Conservation (phyloP, 1,284 basidiomycete genomes). For the Ceratobasidium sp. region DNA sequence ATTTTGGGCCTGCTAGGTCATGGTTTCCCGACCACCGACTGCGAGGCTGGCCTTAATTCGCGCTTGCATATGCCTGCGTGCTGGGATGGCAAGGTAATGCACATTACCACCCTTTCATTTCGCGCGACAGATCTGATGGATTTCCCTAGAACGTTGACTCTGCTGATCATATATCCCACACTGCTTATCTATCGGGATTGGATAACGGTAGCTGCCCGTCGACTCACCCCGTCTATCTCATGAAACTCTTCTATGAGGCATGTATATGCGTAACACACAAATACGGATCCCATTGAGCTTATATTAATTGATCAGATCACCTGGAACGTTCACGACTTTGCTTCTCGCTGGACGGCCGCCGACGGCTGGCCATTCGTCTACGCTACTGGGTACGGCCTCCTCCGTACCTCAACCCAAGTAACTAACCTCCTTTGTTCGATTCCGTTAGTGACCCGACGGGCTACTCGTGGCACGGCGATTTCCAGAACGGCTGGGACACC, state of each 20-base stretch:
- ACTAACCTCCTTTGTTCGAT: not conserved
- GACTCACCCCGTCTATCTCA: slow-evolving; percentile 62
- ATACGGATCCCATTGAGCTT: not conserved
- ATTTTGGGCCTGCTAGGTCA: slow-evolving; percentile 3
- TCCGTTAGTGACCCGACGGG: slow-evolving; percentile 61
- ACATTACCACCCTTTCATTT: not conserved
- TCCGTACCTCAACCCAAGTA: not conserved
- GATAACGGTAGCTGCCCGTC: slow-evolving; percentile 65
- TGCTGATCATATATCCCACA: slow-evolving; percentile 58
- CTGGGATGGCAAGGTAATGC: slow-evolving; percentile 63
- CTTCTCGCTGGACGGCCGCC: slow-evolving; percentile 57
- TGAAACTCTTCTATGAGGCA: slow-evolving; percentile 66
- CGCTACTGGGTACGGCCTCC: slow-evolving; percentile 57
- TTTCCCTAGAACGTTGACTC: slow-evolving; percentile 14
- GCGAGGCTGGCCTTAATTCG: slow-evolving; percentile 60
- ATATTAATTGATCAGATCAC: slow-evolving; percentile 55
- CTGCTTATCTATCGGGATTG: slow-evolving; percentile 56
- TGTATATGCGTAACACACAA: slow-evolving; percentile 15
- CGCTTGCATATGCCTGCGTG: slow-evolving; percentile 59
- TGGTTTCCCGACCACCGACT: slow-evolving; percentile 62
- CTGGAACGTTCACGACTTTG: slow-evolving; percentile 60
- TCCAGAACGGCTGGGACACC: slow-evolving; percentile 61
- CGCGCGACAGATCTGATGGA: not conserved
- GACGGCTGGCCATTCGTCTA: slow-evolving; percentile 63
- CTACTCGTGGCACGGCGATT: slow-evolving; percentile 66